Evolutionary conservation across 176 grass and related monocot genomes (phyloP).

Genomic region (Sorghum bicolor): Sorghum_bicolor_NCBIv3 NC_012876.2:8415501-8416000

Average conservation of each 20-base stretch:
- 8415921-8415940: constrained; percentile 31
- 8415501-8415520: constrained; percentile 41
- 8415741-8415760: constrained; percentile 82
- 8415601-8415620: constrained; percentile 66
- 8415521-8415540: constrained; percentile 34
- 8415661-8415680: constrained; percentile 65
- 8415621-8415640: constrained; percentile 44
- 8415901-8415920: constrained; percentile 33
- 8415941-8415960: constrained; percentile 69
- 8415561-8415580: constrained; percentile 71
- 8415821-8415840: constrained; percentile 31
- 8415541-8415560: constrained; percentile 59
- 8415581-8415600: constrained; percentile 89
- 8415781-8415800: constrained; percentile 71
- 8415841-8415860: constrained; percentile 48
- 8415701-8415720: constrained; percentile 63
- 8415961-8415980: constrained; percentile 64
- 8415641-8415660: constrained; percentile 68
- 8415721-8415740: constrained; percentile 49
- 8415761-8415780: constrained; percentile 78
- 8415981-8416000: constrained; percentile 68
- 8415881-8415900: constrained; percentile 44
- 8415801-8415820: constrained; percentile 46
- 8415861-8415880: constrained; percentile 33
- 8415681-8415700: constrained; percentile 84